Evolutionary conservation across 140 eudicot genomes (phyloP).

Genomic region (Cichorium intybus): DNA sequence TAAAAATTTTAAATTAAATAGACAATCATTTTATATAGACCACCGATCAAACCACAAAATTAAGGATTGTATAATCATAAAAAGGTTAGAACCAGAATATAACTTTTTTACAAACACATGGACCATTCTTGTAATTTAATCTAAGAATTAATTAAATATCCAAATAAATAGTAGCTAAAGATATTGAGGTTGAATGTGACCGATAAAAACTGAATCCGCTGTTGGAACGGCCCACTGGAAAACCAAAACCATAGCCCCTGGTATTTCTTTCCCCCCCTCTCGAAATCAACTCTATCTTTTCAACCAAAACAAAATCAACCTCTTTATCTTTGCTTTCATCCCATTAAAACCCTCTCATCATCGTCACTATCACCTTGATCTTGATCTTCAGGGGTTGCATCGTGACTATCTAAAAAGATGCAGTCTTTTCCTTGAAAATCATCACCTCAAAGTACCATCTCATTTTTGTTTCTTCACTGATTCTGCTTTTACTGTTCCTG

Average conservation of each 20-base stretch:
- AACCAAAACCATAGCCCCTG: slow-evolving; percentile 56
- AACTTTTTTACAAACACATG: too few relatives aligned
- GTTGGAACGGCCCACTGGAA: slow-evolving; percentile 80
- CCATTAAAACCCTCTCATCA: slow-evolving; percentile 21
- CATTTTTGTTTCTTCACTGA: slow-evolving; percentile 4
- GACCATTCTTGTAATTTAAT: too few relatives aligned
- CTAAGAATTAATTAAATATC: too few relatives aligned
- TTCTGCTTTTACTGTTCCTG: slow-evolving; percentile 14
- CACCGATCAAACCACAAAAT: too few relatives aligned
- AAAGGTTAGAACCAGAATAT: too few relatives aligned
- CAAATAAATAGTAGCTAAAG: background rate
- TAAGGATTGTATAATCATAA: too few relatives aligned
- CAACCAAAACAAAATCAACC: slow-evolving; percentile 3
- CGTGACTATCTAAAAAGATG: slow-evolving; percentile 10
- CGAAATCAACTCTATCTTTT: slow-evolving; percentile 34
- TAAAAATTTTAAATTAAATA: too few relatives aligned
- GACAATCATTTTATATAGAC: too few relatives aligned
- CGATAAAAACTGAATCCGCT: slow-evolving; percentile 39
- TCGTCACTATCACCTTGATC: slow-evolving; percentile 5
- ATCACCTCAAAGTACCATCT: slow-evolving; percentile 12
- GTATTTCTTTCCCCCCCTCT: slow-evolving; percentile 38
- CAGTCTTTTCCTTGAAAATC: slow-evolving; percentile 11
- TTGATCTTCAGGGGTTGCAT: slow-evolving; percentile 1
- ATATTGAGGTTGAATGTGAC: slow-evolving; percentile 10
- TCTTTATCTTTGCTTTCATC: slow-evolving; percentile 4